phyloP scores from a whole-genome alignment of 2,329 filamentous ascomycete species.

The Chalaropsis thielavioides region DNA sequence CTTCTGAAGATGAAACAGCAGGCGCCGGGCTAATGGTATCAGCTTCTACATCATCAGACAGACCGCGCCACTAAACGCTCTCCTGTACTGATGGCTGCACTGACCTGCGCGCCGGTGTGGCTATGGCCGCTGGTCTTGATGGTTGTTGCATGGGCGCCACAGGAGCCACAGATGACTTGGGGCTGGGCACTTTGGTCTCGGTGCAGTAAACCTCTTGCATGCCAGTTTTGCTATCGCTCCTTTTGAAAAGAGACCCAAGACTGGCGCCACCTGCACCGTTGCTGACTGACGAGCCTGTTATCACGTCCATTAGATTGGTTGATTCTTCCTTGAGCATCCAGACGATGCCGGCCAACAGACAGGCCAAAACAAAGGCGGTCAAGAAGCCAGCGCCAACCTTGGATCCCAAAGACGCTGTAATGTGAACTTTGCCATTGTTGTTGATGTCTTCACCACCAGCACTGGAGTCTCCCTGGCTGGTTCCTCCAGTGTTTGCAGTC shows the following conservation, averaged over 20 bases:
- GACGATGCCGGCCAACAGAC: slow-evolving; percentile 37
- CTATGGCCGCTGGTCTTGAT: background rate
- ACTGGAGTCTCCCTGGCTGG: slow-evolving; percentile 33
- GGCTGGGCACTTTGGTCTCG: background rate
- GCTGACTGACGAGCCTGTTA: background rate
- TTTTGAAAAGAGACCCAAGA: background rate
- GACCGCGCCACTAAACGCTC: background rate
- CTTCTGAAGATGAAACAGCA: background rate
- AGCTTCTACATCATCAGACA: background rate
- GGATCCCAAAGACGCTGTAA: slow-evolving; percentile 36
- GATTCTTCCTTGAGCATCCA: slow-evolving; percentile 38
- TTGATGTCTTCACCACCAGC: slow-evolving; percentile 35
- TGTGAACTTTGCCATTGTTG: slow-evolving; percentile 21
- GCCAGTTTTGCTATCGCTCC: background rate
- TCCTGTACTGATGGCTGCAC: background rate
- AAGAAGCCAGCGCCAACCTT: slow-evolving; percentile 52
- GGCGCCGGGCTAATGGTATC: background rate
- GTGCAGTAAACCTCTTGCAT: background rate
- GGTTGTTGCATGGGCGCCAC: background rate
- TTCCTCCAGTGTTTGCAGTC: slow-evolving; percentile 43
- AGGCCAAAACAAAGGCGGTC: slow-evolving; percentile 42
- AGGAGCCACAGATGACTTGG: background rate
- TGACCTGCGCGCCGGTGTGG: background rate
- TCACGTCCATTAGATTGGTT: slow-evolving; percentile 15
- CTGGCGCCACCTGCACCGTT: background rate